Evolutionary conservation across 495 filamentous ascomycete species (phyloP).

Genomic region (Aspergillus incahuasiensis): DNA sequence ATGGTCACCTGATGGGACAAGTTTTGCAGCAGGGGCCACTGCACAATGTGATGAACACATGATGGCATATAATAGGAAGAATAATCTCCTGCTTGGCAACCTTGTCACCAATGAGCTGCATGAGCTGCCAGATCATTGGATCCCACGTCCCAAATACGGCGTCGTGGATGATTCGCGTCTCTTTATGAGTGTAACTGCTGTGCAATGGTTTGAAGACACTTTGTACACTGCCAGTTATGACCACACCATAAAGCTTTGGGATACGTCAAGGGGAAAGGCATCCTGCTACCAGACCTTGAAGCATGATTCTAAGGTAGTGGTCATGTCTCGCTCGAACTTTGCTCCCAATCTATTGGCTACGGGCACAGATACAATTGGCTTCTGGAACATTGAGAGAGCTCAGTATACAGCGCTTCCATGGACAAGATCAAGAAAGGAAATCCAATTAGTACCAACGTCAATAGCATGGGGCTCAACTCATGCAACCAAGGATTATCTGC

Average conservation of each 20-base stretch:
- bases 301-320: slow-evolving; percentile 66
- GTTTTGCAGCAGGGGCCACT: slow-evolving; percentile 59
- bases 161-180: slow-evolving; percentile 62
- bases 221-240: slow-evolving; percentile 83
- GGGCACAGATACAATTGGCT: slow-evolving; percentile 32
- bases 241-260: slow-evolving; percentile 72
- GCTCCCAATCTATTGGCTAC: slow-evolving; percentile 46
- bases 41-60: slow-evolving; percentile 69
- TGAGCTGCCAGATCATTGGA: slow-evolving; percentile 68
- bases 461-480: slow-evolving; percentile 63
- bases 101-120: slow-evolving; percentile 45
- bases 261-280: slow-evolving; percentile 31
- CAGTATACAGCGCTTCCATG: slow-evolving; percentile 13
- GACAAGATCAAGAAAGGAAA: slow-evolving; percentile 39
- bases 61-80: slow-evolving; percentile 77
- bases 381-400: slow-evolving; percentile 26
- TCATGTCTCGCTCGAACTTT: slow-evolving; percentile 56
- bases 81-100: slow-evolving; percentile 75
- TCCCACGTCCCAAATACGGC: slow-evolving; percentile 48
- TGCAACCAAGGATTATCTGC: slow-evolving; percentile 52
- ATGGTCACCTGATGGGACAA: slow-evolving; percentile 47
- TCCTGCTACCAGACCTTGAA: slow-evolving; percentile 47
- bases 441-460: slow-evolving; percentile 58
- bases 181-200: slow-evolving; percentile 72
- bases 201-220: slow-evolving; percentile 61